Base-by-base conservation (phyloP, 176 grass and related monocot species). In the Zoysia pacifica region DNA sequence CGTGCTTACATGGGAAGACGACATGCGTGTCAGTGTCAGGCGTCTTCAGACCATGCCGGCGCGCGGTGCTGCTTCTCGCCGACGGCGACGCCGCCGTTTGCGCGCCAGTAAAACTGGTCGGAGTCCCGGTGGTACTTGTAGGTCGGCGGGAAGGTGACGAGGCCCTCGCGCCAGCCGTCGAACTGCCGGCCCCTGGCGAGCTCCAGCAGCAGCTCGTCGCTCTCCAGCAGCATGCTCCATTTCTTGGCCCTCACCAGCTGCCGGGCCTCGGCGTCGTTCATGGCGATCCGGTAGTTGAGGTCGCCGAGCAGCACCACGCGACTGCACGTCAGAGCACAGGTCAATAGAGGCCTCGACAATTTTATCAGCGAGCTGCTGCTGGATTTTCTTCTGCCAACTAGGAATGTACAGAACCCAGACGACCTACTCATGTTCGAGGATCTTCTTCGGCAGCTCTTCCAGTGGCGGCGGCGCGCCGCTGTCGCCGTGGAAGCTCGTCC, bases 281-380 rank as follows among this genome's bases (percentile, higher is more conserved):
- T 76, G 56, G 87, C 83, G 76, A 97, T 84, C 64, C 94, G 70
- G 78, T 97, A 97, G 87, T 97, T 97, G 62, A 97, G 79, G 82
- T 97, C 94, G 13, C 94, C 94, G 13, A 97, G 59, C 69, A 93
- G 65, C 49, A 97, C 72, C 59, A 91, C 75, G 11, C 82, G 82
- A 70, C 94, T 97, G 87, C 81, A 46, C 35, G 49, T 12, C 36
- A 45, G 4, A 0, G 37, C n/a, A 40, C 3, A 14, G 5, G 5
- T 4, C 4, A 11, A 3, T 14, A 46, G 16, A 16, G 13, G 28
- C 28, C 28, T 13, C 14, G 19, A 19, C 5, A 1, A n/a, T 53
- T 45, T 41, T 2, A 46, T 37, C 40, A 47, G 9, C 9, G 16
- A 40, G 3, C 4, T 39, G 20, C 40, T 42, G 7, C 5, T 2